Evolutionary conservation across 1,139 yeast species (phyloP).

Genomic region (Zhuliangozyma parablackwelliae): DNA sequence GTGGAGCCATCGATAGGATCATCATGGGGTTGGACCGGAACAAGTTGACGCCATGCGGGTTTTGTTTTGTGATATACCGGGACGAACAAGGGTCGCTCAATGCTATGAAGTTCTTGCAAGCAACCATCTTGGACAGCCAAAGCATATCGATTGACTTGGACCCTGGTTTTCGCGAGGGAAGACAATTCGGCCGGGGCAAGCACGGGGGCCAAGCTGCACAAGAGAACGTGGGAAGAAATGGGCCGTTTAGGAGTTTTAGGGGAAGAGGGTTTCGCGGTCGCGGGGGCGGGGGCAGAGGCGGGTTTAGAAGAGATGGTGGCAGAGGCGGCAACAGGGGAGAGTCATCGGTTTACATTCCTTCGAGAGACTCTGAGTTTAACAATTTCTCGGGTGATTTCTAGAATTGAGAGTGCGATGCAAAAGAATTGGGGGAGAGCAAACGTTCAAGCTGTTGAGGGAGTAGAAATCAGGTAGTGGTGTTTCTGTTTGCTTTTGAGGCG

Average conservation of each 20-base stretch:
- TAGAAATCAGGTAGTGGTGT: no score
- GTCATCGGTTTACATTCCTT: slow-evolving; percentile 16
- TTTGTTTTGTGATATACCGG: slow-evolving; percentile 81
- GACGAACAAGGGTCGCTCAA: slow-evolving; percentile 67
- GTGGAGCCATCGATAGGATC: slow-evolving; percentile 73
- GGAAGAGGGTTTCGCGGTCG: slow-evolving; percentile 22
- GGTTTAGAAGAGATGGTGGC: slow-evolving; percentile 11
- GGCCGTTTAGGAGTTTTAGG: slow-evolving; percentile 29
- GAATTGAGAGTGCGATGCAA: no score
- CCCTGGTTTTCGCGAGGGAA: slow-evolving; percentile 90
- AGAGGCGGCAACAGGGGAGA: slow-evolving; percentile 13
- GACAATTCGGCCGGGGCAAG: slow-evolving; percentile 90
- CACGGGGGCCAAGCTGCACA: slow-evolving; percentile 77
- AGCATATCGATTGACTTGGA: slow-evolving; percentile 80
- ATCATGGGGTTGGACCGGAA: slow-evolving; percentile 92
- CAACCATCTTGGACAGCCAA: slow-evolving; percentile 79
- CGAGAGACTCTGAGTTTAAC: slow-evolving; percentile 15
- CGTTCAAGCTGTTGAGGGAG: no score
- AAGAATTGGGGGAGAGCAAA: no score
- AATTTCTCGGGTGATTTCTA: no score
- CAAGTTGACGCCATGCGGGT: slow-evolving; percentile 90
- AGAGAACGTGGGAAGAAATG: slow-evolving; percentile 22
- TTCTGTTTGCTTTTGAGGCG: no score
- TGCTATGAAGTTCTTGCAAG: slow-evolving; percentile 75
- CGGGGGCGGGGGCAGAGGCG: slow-evolving; percentile 19